These are phyloP conservation scores for Cornus florida DNA, from an alignment of 148 eudicot genomes.

Conservation along the genomic window DNA sequence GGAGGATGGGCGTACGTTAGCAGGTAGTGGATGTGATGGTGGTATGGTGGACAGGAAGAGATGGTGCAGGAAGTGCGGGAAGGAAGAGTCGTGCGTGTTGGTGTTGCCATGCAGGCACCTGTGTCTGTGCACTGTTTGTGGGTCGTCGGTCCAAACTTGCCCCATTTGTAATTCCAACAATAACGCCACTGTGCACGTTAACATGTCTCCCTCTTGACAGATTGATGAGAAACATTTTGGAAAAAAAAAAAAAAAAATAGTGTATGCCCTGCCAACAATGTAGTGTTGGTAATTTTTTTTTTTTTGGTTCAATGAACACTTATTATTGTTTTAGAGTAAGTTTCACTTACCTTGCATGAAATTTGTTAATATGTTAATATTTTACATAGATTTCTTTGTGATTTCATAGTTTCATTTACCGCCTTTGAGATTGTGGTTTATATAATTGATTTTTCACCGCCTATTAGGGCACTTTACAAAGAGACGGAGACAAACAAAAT, in stretches of 20 bases:
- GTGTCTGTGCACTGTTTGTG: constrained; percentile 54
- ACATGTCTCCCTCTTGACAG: constrained; percentile 29
- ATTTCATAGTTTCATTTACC: too few species aligned
- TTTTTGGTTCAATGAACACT: too few species aligned
- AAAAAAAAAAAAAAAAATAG: neutral
- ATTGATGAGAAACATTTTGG: neutral
- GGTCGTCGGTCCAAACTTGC: constrained; percentile 43
- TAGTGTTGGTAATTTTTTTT: too few species aligned
- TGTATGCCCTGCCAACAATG: too few species aligned
- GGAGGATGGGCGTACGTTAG: neutral
- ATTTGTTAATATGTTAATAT: too few species aligned
- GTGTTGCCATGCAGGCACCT: constrained; percentile 67
- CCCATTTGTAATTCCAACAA: constrained; percentile 50
- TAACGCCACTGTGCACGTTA: constrained; percentile 56
- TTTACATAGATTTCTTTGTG: too few species aligned
- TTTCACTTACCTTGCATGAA: too few species aligned
- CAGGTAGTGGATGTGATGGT: neutral
- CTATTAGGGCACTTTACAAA: too few species aligned
- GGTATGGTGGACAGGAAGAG: constrained; percentile 2
- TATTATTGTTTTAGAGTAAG: too few species aligned
- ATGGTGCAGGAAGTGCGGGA: constrained; percentile 43
- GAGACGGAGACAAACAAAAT: too few species aligned
- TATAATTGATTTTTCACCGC: too few species aligned
- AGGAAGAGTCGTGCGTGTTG: constrained; percentile 47
- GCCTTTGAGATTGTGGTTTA: too few species aligned